phyloP scores from a whole-genome alignment of 1,284 basidiomycete species.

The Cryptococcus sp. region DNA sequence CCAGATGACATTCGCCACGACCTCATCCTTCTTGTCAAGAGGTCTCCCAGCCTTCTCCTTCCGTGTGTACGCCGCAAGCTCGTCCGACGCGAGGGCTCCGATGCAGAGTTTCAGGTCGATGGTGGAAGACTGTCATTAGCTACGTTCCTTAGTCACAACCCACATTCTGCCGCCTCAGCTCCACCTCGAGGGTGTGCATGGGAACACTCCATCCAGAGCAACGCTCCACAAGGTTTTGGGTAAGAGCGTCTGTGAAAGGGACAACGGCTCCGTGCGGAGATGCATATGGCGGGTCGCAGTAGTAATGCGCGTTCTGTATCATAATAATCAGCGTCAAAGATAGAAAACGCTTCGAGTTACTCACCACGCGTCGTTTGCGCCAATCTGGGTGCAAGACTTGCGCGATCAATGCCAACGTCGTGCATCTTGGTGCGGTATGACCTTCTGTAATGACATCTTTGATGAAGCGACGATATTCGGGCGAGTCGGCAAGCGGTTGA shows the following conservation, averaged over 20 bases:
- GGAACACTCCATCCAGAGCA: constrained; percentile 92
- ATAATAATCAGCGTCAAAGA: constrained; percentile 1
- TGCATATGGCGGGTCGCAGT: constrained; percentile 51
- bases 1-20: constrained; percentile 98
- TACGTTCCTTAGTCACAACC: constrained; percentile 50
- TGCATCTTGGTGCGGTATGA: constrained; percentile 86
- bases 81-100: constrained; percentile 80
- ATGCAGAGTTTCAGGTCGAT: constrained; percentile 95
- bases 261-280: constrained; percentile 53
- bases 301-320: constrained; percentile 53
- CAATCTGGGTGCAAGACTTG: constrained; percentile 72
- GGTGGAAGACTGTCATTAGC: constrained; percentile 72
- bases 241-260: constrained; percentile 73
- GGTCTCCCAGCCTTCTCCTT: constrained; percentile 54
- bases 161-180: constrained; percentile 92
- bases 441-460: constrained; percentile 94
- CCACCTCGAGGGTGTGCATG: constrained; percentile 84
- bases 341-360: constrained; percentile 8
- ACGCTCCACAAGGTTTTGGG: constrained; percentile 81
- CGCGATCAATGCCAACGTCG: constrained; percentile 80
- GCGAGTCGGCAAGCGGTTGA: constrained; percentile 90
- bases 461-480: constrained; percentile 90
- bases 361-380: constrained; percentile 67
- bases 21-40: constrained; percentile 96
- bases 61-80: constrained; percentile 71